Base-by-base conservation (phyloP, 2,329 filamentous ascomycete species). In the Hypoxylon sp. region DNA sequence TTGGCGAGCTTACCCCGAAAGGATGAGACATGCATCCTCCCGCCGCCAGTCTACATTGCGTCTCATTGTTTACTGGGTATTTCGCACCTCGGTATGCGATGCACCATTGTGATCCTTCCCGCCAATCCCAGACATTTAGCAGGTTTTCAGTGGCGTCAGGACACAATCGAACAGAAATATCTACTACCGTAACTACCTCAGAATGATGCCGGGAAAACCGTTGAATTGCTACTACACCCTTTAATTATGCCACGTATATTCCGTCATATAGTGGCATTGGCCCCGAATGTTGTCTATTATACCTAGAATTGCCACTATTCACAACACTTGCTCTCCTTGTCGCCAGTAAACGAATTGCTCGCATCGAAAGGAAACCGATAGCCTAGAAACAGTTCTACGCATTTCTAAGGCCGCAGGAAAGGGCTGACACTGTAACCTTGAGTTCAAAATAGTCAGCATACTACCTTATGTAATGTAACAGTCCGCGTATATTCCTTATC, bases 1-100 rank as follows among this genome's bases (percentile, higher is more conserved):
- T 44, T 44, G 39, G 39, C 19, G 39, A 44, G 39, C 39, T 44
- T 44, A 22, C 19, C 17, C 17, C 17, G 39, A 44, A 44, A 44
- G 39, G 39, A 44, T 44, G 39, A 44, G 39, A 44, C 39, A 44
- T 44, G 39, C 39, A 44, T 44, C 17, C 39, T 44, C 17, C 8
- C 17, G 8, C 6, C 2, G 39, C 13, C 39, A 10, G 39, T 44
- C 14, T 6, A 22, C 9, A 10, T 22, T 44, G 39, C 39, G 39
- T 22, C 39, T 44, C 39, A 19, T 6, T 44, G 17, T 44, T 44
- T 44, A 17, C n/a, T 10, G 4, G 17, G 17, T 31, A 19, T 44
- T 5, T 31, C 29, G 29, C 29, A 44, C 39, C 39, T 44, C 39
- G 39, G 17, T n/a, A 44, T 22, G 39, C 17, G 22, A 44, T 22